Percentiles rank a stretch among this genome's conserved stretches.
These are phyloP conservation scores for Cenchrus americanus DNA, from an alignment of 176 grass and related monocot genomes.

Conservation along the genomic window DNA sequence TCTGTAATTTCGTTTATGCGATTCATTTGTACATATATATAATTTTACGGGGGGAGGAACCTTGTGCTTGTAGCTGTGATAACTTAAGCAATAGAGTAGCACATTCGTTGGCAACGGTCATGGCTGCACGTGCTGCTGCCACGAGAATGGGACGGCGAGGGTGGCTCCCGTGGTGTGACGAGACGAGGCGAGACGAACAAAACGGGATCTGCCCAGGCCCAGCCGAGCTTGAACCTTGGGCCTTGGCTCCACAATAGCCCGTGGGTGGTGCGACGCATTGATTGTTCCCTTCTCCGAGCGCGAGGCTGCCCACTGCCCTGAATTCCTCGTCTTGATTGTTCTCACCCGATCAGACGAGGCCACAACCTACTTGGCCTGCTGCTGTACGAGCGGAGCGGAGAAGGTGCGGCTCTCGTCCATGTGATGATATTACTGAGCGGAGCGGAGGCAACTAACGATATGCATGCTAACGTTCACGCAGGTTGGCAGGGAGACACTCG, in stretches of 20 bases:
- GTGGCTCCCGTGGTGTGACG: neutral
- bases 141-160: neutral
- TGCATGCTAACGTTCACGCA: neutral
- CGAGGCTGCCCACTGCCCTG: neutral
- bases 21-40: conserved; percentile 43
- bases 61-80: neutral
- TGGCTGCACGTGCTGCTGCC: neutral
- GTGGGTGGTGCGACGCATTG: neutral
- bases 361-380: neutral
- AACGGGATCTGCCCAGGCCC: neutral
- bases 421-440: neutral
- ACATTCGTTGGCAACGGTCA: neutral
- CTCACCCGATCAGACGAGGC: neutral
- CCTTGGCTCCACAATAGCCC: neutral
- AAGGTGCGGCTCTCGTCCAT: neutral
- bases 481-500: conserved; percentile 8
- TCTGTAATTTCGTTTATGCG: neutral
- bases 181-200: neutral
- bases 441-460: neutral
- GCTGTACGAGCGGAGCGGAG: neutral
- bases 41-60: neutral
- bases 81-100: neutral
- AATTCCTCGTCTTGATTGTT: neutral
- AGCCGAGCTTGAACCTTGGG: neutral
- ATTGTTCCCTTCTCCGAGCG: neutral